Evolutionary conservation across 805 yeast species (phyloP).

Genomic region (Ogataea glucozyma): DNA sequence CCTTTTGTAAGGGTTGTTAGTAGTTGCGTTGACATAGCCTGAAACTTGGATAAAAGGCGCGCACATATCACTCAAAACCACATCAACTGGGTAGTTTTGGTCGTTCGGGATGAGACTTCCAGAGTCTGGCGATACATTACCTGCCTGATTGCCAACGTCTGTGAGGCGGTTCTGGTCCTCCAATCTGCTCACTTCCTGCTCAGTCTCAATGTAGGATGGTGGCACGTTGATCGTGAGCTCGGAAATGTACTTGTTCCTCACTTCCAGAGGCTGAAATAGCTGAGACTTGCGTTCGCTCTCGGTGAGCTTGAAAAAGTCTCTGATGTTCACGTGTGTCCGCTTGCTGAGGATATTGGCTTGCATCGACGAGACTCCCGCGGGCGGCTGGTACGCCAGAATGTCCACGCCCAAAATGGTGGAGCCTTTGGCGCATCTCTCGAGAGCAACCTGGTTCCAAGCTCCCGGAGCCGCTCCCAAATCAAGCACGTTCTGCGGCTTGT

Average conservation of each 20-base stretch:
- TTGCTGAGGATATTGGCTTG: slow-evolving; percentile 86
- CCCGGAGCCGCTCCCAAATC: slow-evolving; percentile 96
- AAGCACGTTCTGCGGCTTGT: slow-evolving; percentile 46
- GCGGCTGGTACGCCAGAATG: slow-evolving; percentile 75
- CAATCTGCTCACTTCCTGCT: slow-evolving; percentile 12
- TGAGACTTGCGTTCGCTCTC: slow-evolving; percentile 32
- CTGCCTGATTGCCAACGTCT: neutral
- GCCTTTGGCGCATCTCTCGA: slow-evolving; percentile 46
- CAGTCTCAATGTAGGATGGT: slow-evolving; percentile 23
- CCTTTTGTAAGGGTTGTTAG: slow-evolving; percentile 84
- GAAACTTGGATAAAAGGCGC: slow-evolving; percentile 56
- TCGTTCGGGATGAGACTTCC: slow-evolving; percentile 1
- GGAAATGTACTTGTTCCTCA: slow-evolving; percentile 10
- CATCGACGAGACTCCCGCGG: slow-evolving; percentile 72
- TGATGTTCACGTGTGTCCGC: slow-evolving; percentile 57
- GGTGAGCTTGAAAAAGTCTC: slow-evolving; percentile 46
- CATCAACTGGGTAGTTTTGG: slow-evolving; percentile 55
- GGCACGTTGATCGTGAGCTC: slow-evolving; percentile 16
- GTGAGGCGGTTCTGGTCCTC: slow-evolving; percentile 7
- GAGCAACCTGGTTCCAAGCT: slow-evolving; percentile 89
- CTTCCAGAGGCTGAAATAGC: slow-evolving; percentile 20
- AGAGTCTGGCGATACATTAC: slow-evolving; percentile 3
- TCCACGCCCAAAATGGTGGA: slow-evolving; percentile 80
- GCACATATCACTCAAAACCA: slow-evolving; percentile 81
- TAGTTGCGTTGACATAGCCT: slow-evolving; percentile 59